These are phyloP conservation scores for Colletotrichum phormii DNA, from an alignment of 2,329 filamentous ascomycete genomes.

Conservation along the genomic window DNA sequence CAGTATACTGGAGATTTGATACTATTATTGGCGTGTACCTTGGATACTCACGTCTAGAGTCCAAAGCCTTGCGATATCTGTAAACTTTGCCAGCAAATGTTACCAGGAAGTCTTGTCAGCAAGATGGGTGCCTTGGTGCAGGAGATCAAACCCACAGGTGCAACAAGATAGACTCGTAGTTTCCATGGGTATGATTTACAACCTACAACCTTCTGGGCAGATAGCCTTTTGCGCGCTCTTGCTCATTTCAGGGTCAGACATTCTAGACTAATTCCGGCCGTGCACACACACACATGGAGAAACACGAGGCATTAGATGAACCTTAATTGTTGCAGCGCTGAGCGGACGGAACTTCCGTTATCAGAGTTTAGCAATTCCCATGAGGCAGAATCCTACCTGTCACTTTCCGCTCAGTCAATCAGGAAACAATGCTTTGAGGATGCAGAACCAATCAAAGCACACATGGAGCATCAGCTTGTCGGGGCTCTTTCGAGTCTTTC, in stretches of 20 bases:
- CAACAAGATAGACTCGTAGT: background rate
- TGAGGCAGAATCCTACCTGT: background rate
- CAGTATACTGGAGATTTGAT: no score
- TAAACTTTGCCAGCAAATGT: no score
- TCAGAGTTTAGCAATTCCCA: background rate
- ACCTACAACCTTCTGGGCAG: no score
- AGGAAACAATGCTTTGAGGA: background rate
- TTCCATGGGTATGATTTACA: background rate
- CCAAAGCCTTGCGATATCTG: background rate
- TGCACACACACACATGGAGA: background rate
- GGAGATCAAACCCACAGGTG: background rate
- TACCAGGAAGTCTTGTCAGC: no score
- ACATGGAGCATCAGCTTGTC: background rate
- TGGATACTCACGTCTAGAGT: background rate
- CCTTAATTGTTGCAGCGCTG: background rate
- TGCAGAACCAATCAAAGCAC: background rate
- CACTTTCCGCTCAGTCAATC: background rate
- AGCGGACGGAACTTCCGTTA: background rate
- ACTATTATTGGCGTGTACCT: no score
- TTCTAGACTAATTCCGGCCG: background rate
- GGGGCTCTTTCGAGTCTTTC: no score
- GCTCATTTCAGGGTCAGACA: background rate
- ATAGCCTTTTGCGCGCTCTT: background rate
- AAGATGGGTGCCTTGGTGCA: no score
- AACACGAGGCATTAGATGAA: background rate